Evolutionary conservation across 768 basidiomycete species (phyloP).

Genomic region (Boletus bicolor): DNA sequence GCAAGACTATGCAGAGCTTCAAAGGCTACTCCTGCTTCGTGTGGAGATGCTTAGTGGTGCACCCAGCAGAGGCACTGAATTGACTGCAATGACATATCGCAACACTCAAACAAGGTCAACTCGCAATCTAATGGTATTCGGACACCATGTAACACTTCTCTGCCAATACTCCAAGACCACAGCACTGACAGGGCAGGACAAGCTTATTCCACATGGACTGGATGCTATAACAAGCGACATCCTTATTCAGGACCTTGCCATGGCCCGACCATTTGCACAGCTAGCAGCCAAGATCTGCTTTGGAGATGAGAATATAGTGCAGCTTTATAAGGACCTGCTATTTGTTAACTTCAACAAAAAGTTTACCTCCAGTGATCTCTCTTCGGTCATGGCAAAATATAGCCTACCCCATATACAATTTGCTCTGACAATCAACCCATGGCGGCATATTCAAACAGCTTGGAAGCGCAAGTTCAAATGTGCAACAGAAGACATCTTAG

Average conservation of each 20-base stretch:
- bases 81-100: neutral
- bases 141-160: neutral
- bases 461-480: conserved; percentile 5
- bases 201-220: neutral
- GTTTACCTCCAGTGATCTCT: neutral
- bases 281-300: neutral
- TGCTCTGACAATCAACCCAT: neutral
- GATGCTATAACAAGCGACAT: neutral
- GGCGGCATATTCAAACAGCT: neutral
- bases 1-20: conserved; percentile 10
- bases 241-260: neutral
- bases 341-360: neutral
- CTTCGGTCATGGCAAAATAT: neutral
- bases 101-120: neutral
- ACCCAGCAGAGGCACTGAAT: conserved; percentile 12
- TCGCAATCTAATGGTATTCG: neutral
- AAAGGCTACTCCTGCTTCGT: neutral
- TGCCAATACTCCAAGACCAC: neutral
- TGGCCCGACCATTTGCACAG: neutral
- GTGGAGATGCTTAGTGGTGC: conserved; percentile 14
- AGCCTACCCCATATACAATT: neutral
- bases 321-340: neutral
- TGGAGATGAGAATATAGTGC: neutral
- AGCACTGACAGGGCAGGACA: neutral
- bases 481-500: neutral